A percentile compares a stretch with the other conserved stretches of the same genome.
Conservation (phyloP, 371 early-diverging fungal species). For the Syncephalastrum contaminatum region DNA sequence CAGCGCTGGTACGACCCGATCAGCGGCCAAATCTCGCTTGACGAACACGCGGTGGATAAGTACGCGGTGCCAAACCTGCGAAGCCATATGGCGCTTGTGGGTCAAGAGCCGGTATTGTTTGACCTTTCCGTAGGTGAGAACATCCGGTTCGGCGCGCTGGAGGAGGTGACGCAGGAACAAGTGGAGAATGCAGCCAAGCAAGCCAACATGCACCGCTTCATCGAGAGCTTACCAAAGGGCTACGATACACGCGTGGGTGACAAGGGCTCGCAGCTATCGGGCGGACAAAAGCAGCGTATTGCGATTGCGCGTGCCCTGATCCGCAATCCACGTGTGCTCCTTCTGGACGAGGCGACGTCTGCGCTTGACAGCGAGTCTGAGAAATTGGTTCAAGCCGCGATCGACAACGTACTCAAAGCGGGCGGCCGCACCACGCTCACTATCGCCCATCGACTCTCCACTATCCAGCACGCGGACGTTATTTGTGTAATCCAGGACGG, state of each 20-base stretch:
- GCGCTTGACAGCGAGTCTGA: constrained; percentile 92
- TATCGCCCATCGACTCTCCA: constrained; percentile 65
- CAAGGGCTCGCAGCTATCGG: constrained; percentile 71
- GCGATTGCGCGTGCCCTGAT: constrained; percentile 45
- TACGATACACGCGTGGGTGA: constrained; percentile 83
- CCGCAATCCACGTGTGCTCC: constrained; percentile 30
- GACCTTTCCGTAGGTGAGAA: constrained; percentile 78
- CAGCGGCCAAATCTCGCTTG: constrained; percentile 62
- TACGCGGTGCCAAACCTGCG: constrained; percentile 65
- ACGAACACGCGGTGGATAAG: constrained; percentile 63
- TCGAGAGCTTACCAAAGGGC: constrained; percentile 61
- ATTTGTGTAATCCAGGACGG: constrained; percentile 75
- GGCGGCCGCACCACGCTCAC: constrained; percentile 55
- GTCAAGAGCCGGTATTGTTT: constrained; percentile 87
- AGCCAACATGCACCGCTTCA: constrained; percentile 81
- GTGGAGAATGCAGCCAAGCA: constrained; percentile 59
- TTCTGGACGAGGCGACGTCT: constrained; percentile 97
- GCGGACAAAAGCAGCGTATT: constrained; percentile 88
- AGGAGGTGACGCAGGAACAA: constrained; percentile 56
- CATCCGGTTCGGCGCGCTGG: constrained; percentile 64
- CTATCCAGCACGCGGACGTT: constrained; percentile 68
- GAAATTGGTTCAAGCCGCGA: constrained; percentile 83
- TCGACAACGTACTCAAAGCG: constrained; percentile 66
- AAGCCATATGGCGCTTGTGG: constrained; percentile 77
- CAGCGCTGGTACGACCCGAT: constrained; percentile 84